phyloP scores from a whole-genome alignment of 177 flowering plant genomes.

The Vitis hybrid region DNA sequence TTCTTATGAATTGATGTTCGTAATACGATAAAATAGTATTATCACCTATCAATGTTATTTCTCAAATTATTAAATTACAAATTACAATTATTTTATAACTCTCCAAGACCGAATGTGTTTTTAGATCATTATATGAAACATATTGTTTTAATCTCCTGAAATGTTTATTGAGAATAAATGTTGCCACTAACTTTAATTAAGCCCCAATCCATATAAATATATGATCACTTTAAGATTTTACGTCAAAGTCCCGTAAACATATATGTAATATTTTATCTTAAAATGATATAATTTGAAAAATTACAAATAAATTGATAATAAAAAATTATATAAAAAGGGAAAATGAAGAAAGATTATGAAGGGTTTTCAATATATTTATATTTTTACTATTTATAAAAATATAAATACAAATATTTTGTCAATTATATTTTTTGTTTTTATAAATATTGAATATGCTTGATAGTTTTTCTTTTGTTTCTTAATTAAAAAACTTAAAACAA shows the following conservation, averaged over 20 bases:
- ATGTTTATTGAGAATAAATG: background rate
- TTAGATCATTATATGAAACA: fast-evolving
- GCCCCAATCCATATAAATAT: background rate
- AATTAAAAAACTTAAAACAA: no score
- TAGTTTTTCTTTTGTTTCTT: no score
- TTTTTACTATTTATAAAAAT: no score
- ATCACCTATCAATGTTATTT: no score
- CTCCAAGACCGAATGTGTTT: fast-evolving
- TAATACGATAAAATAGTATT: fast-evolving
- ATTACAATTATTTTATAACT: fast-evolving
- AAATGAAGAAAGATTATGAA: background rate
- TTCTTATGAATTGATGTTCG: background rate
- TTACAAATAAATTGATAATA: background rate
- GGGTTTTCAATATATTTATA: no score
- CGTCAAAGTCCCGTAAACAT: fast-evolving
- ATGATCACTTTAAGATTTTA: background rate
- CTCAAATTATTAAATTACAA: no score
- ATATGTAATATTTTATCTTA: no score
- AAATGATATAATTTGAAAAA: background rate
- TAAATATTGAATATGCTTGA: no score
- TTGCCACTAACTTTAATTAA: fast-evolving
- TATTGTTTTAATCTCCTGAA: fast-evolving
- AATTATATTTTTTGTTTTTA: no score
- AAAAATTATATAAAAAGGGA: background rate
- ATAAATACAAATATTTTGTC: no score